Conservation (phyloP, 768 basidiomycete genomes). For the Strobilomyces confusus region DNA sequence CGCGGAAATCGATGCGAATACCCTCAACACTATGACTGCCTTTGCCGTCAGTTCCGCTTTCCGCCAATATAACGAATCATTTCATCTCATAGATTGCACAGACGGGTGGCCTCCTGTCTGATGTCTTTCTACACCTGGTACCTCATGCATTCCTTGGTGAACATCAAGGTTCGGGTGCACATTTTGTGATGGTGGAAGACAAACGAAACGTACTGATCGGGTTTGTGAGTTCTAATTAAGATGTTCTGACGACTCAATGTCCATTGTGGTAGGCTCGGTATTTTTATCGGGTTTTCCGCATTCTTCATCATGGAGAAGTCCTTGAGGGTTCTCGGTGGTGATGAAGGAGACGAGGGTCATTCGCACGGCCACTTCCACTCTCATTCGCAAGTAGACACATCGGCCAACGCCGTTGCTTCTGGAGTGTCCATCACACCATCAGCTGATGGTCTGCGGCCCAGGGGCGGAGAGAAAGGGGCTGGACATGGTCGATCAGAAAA, state of each 20-base stretch:
- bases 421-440: conserved; percentile 40
- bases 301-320: conserved; percentile 96
- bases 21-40: conserved; percentile 91
- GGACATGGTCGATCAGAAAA: conserved; percentile 22
- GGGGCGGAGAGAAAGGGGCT: conserved; percentile 32
- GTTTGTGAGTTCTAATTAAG: conserved; percentile 38
- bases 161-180: conserved; percentile 64
- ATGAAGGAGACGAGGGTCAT: conserved; percentile 45
- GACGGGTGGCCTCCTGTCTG: conserved; percentile 89
- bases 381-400: conserved; percentile 42
- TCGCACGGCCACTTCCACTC: conserved; percentile 56
- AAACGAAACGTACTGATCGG: conserved; percentile 89
- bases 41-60: conserved; percentile 62
- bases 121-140: conserved; percentile 88
- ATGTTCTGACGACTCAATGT: conserved; percentile 10
- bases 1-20: conserved; percentile 76
- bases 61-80: conserved; percentile 9
- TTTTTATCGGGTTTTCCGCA: conserved; percentile 82
- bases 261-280: conserved; percentile 54
- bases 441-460: conserved; percentile 48
- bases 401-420: conserved; percentile 38
- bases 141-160: conserved; percentile 93
- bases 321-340: conserved; percentile 72
- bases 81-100: conserved; percentile 30
- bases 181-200: conserved; percentile 83